Evolutionary conservation across 352 stramenopile genomes (phyloP), one percentile per base, ranked within the genome.

Genomic region (Plasmopara muralis): DNA sequence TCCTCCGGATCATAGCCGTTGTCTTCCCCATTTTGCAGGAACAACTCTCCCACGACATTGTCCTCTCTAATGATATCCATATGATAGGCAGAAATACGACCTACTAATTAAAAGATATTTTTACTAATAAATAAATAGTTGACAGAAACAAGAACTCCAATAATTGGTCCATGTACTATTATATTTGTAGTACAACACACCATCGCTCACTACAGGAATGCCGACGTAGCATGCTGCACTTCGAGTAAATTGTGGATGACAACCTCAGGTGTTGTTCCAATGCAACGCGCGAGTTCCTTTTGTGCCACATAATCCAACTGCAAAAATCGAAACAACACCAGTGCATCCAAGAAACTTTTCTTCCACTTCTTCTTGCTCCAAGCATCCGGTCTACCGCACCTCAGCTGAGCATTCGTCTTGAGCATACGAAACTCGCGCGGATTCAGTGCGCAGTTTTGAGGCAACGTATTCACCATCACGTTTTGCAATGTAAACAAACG

Each of bases 331-430:
- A 88, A 83, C 14, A 95, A 60, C 60, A 94, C 79, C 1, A 85
- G 71, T 1, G 70, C 77, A 47, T 93, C 83, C 49, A 93, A 50
- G 53, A 93, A 93, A 38, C 79, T 87, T 69, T 93, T 93, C 48
- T 93, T 91, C 75, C 79, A 90, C 64, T 93, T 93, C 41, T 89
- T 82, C 64, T 89, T 93, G 64, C 67, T 87, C 83, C 83, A 93
- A 13, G 78, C 83, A 46, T 93, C 83, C 0, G 74, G 57, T 18
- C 83, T 65, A 7, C 83, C 83, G 28, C 68, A 83, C 40, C 72
- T 64, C n/a, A 64, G 69, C 30, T 77, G 66, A 1, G 64, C 69
- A 49, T 91, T 89, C 12, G 76, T 63, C 65, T 89, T 85, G 46
- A 91, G 60, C 53, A 72, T 75, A 8, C 85, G 83, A 57, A 93